Evolutionary conservation across 2,329 filamentous ascomycete species (phyloP).

Genomic region (Colletotrichum ledebouriae): DNA sequence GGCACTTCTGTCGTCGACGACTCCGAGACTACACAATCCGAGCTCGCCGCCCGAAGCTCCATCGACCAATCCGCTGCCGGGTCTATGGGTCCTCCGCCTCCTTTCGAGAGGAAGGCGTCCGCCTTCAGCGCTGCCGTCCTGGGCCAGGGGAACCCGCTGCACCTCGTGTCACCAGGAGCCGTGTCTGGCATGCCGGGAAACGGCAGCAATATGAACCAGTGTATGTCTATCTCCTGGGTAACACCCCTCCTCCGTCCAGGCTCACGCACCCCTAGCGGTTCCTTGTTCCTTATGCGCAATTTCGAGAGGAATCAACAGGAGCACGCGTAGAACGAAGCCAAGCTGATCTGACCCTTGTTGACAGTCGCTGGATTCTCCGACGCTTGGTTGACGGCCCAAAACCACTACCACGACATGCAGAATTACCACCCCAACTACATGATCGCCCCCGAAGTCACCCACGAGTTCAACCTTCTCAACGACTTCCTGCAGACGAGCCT

Average conservation of each 20-base stretch:
- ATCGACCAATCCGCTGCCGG: constrained; percentile 64
- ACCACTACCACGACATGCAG: constrained; percentile 94
- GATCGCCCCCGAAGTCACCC: constrained; percentile 91
- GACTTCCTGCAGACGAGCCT: constrained; percentile 95
- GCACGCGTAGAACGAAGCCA: background rate
- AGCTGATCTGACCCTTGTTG: constrained; percentile 14
- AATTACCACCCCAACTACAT: constrained; percentile 94
- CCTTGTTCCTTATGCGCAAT: background rate
- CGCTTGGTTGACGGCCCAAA: constrained; percentile 84
- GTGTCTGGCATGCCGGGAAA: constrained; percentile 71
- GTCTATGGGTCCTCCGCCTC: constrained; percentile 68
- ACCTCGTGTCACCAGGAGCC: constrained; percentile 79
- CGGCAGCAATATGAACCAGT: constrained; percentile 76
- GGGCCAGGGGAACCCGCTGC: constrained; percentile 67
- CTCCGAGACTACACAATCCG: constrained; percentile 65
- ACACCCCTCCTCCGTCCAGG: constrained; percentile 19
- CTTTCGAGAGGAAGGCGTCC: constrained; percentile 52
- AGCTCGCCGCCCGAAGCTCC: constrained; percentile 64
- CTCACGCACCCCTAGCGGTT: constrained; percentile 25
- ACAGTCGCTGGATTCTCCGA: constrained; percentile 84
- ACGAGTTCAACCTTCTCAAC: constrained; percentile 96
- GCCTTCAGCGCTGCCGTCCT: constrained; percentile 50
- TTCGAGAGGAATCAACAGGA: background rate
- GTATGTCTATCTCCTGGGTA: constrained; percentile 67
- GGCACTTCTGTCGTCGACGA: constrained; percentile 72